Conservation (phyloP, 2,329 filamentous ascomycete species). For the Colletotrichum cuscutae region DNA sequence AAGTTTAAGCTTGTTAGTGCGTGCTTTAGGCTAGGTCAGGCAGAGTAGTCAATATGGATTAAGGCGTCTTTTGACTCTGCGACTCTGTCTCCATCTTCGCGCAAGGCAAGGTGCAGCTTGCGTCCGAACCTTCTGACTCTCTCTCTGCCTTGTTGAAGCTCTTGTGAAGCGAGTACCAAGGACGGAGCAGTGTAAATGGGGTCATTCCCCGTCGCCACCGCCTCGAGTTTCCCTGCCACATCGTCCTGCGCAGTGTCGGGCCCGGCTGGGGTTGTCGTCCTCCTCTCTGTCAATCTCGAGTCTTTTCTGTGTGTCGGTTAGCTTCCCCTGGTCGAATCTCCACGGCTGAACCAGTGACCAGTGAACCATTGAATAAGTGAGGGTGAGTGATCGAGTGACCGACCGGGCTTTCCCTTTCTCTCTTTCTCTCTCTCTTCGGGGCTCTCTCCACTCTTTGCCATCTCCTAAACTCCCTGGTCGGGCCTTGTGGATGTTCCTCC, state of each 20-base stretch:
- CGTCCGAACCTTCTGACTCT: neutral
- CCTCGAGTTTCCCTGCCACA: conserved; percentile 6
- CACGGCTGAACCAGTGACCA: neutral
- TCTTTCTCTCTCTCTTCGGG: neutral
- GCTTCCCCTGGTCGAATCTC: neutral
- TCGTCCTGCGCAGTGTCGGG: neutral
- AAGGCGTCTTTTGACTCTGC: neutral
- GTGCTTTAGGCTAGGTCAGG: neutral
- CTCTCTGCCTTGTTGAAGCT: neutral
- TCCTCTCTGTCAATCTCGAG: neutral
- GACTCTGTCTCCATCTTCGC: neutral
- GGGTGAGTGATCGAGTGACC: neutral
- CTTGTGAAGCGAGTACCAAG: neutral
- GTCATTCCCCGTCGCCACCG: conserved; percentile 9
- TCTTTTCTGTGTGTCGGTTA: neutral
- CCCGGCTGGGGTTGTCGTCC: neutral
- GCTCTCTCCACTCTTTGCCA: neutral
- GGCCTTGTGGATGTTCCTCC: neutral
- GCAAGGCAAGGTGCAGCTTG: neutral
- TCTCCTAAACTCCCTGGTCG: neutral
- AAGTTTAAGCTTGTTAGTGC: neutral
- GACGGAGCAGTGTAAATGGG: neutral
- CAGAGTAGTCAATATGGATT: conserved; percentile 9
- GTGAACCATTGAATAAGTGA: too few species aligned
- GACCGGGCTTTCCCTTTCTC: neutral